Evolutionary conservation across 805 yeast genomes (phyloP).

Genomic region (Yamadazyma takamatsuzukensis): DNA sequence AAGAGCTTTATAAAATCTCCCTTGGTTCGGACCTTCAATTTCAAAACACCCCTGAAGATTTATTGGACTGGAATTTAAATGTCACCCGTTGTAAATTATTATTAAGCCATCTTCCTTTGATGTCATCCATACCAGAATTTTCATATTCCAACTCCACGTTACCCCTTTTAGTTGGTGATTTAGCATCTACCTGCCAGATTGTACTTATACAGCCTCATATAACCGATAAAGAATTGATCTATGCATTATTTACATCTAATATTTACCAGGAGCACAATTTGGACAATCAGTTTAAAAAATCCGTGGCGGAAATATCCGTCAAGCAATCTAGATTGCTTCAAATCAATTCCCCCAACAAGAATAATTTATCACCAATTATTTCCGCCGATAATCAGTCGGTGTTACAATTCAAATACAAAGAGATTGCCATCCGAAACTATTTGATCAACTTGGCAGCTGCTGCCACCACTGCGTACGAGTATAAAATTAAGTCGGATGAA

Average conservation of each 20-base stretch:
- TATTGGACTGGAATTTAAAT: conserved; percentile 52
- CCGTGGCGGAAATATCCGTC: conserved; percentile 49
- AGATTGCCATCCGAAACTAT: conserved; percentile 47
- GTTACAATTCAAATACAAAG: conserved; percentile 36
- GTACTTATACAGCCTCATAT: conserved; percentile 38
- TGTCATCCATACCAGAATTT: conserved; percentile 35
- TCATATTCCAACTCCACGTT: conserved; percentile 27
- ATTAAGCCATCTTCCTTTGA: conserved; percentile 34
- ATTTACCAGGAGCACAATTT: conserved; percentile 48
- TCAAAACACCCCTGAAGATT: conserved; percentile 36
- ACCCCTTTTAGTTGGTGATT: conserved; percentile 41
- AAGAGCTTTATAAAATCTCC: conserved; percentile 33
- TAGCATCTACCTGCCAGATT: conserved; percentile 38
- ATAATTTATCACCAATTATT: conserved; percentile 23
- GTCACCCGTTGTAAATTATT: conserved; percentile 47
- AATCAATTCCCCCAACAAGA: conserved; percentile 24
- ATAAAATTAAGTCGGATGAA: conserved; percentile 35
- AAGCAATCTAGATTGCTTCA: conserved; percentile 43
- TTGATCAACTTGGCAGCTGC: conserved; percentile 53
- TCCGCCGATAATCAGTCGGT: conserved; percentile 22
- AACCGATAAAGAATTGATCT: conserved; percentile 40
- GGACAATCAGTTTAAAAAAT: conserved; percentile 39
- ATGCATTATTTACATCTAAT: conserved; percentile 38
- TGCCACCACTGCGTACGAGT: conserved; percentile 51
- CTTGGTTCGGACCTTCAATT: conserved; percentile 38